phyloP scores from a whole-genome alignment of 2,329 filamentous ascomycete species.

The Paraconiothyrium brasiliense region DNA sequence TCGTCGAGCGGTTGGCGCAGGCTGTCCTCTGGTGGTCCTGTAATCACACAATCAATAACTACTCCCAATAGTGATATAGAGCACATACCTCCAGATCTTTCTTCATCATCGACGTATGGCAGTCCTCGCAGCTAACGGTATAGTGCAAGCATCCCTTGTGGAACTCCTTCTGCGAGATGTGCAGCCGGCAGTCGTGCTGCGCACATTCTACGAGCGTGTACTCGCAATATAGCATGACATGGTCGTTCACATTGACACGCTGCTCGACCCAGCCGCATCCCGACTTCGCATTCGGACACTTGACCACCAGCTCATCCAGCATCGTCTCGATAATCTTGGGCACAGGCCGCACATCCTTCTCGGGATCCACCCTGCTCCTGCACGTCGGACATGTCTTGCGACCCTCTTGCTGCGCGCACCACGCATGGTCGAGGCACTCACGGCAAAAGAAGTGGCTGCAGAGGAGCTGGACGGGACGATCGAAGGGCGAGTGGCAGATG shows the following conservation, averaged over 20 bases:
- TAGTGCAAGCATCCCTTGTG: constrained; percentile 64
- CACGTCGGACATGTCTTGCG: constrained; percentile 65
- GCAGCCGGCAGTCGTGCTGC: constrained; percentile 58
- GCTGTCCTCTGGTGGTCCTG: constrained; percentile 55
- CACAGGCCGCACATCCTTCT: constrained; percentile 48
- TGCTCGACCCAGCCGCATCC: constrained; percentile 65
- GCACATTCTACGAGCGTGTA: constrained; percentile 65
- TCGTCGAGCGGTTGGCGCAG: constrained; percentile 61
- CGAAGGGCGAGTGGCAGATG: constrained; percentile 71
- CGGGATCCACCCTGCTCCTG: constrained; percentile 55
- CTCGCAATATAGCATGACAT: constrained; percentile 69
- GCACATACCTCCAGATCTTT: constrained; percentile 60
- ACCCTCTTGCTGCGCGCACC: constrained; percentile 40
- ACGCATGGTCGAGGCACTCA: constrained; percentile 61
- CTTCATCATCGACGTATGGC: constrained; percentile 63
- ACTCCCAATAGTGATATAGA: background rate
- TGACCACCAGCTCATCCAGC: constrained; percentile 68
- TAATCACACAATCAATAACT: constrained; percentile 22
- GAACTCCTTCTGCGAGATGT: constrained; percentile 64
- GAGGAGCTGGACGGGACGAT: constrained; percentile 65
- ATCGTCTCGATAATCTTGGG: constrained; percentile 68
- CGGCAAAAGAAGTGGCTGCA: constrained; percentile 73
- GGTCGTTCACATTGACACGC: constrained; percentile 65
- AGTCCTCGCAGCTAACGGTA: constrained; percentile 62
- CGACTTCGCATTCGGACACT: constrained; percentile 64